Base-by-base conservation (phyloP, 352 stramenopile species). In the Globisporangium parvum region DNA sequence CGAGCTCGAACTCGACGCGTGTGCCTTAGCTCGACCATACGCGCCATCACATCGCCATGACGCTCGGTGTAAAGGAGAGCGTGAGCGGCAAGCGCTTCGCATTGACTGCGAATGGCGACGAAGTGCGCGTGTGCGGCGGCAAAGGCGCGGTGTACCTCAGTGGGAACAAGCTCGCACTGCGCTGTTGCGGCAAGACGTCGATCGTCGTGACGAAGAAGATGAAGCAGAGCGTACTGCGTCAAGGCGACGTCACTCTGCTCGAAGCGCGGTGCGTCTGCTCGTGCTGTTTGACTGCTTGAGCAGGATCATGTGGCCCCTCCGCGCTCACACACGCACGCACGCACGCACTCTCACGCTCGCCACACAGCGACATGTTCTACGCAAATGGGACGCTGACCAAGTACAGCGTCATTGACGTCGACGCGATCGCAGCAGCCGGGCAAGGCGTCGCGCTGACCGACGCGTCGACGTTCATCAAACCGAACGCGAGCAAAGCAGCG, bases 311-410 rank as follows among this genome's bases (percentile, higher is more conserved):
- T 45, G 15, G 39, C 2, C 39, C 20, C 15, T 11, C 39, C 8
- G 39, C 18, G 37, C 12, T 41, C 37, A 44, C 39, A 21, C 39
- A 44, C 11, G 12, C 15, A 17, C 47, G 40, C 47, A 8, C 14
- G 2, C 12, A 3, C 24, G 20, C 21, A 17, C 39, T 44, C 26
- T 26, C 47, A 41, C 10, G 31, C 10, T 37, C 31, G 10, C 10
- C 31, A 8, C 10, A 15, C 33, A 83, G 71, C 2, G 84, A 93
- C 65, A 61, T 74, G 35, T 93, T 93, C 47, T 92, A 89, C 65
- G 81, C 80, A 44, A 91, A 91, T 52, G 84, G 84, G 2, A 91
- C 84, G 51, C 63, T 93, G 26, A 88, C 77, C 46, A 92, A 94
- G 71, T 94, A 94, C 66, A 71, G 87, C 47, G 80, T 93, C 12